Percentiles rank a stretch among this genome's conserved stretches.
Conservation (phyloP, 495 filamentous ascomycete species). For the Neurospora intermedia region DNA sequence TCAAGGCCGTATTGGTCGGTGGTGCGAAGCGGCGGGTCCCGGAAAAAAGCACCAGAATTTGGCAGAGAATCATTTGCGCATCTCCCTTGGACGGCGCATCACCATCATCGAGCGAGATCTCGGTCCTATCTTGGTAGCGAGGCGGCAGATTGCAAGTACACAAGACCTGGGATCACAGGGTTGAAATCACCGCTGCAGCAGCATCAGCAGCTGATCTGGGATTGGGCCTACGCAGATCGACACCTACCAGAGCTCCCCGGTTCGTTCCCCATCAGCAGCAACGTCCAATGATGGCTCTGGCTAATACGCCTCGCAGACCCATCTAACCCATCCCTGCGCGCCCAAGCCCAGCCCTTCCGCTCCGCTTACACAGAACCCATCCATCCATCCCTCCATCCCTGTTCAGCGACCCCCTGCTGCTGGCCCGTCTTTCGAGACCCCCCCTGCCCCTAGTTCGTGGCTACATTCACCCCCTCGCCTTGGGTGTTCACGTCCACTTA, state of each 20-base stretch:
- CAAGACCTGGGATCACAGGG: conserved; percentile 19
- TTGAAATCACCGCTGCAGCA: conserved; percentile 13
- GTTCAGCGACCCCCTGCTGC: background rate
- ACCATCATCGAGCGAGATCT: conserved; percentile 9
- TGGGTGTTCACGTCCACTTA: conserved; percentile 7
- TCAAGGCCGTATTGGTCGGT: background rate
- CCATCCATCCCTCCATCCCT: background rate
- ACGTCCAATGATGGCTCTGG: conserved; percentile 14
- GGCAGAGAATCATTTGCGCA: background rate
- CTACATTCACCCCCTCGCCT: background rate
- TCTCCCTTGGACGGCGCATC: conserved; percentile 12
- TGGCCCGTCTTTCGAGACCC: background rate
- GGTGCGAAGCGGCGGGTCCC: background rate
- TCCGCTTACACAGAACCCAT: background rate
- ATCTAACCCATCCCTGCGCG: conserved; percentile 3
- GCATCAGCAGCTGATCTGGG: conserved; percentile 21
- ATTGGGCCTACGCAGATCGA: conserved; percentile 20
- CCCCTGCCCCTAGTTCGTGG: background rate
- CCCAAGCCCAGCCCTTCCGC: conserved; percentile 5
- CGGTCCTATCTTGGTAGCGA: conserved; percentile 19
- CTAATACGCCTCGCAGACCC: conserved; percentile 21
- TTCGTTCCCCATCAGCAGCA: conserved; percentile 5
- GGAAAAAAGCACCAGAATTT: background rate
- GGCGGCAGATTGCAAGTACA: conserved; percentile 4
- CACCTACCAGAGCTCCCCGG: conserved; percentile 4